These are phyloP conservation scores for Candida coleopterorum DNA, from an alignment of 805 yeast species.

Conservation along the genomic window DNA sequence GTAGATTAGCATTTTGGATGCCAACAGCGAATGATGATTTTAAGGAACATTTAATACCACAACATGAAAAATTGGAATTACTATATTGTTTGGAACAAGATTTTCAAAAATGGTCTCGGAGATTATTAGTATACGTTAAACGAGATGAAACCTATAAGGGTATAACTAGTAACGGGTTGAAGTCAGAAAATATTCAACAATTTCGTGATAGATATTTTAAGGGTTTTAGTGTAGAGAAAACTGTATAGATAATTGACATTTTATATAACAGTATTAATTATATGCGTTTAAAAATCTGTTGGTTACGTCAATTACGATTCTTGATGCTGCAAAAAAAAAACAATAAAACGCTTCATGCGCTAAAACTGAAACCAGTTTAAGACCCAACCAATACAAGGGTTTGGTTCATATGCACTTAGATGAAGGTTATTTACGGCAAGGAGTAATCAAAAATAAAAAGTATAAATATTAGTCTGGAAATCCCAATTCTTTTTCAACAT, in stretches of 20 bases:
- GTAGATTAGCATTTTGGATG: constrained; percentile 94
- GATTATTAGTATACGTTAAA: constrained; percentile 76
- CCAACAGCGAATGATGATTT: constrained; percentile 91
- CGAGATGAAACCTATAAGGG: constrained; percentile 49
- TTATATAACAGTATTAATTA: too few species aligned
- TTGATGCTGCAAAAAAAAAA: not conserved
- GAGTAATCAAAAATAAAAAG: not conserved
- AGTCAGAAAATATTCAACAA: constrained; percentile 42
- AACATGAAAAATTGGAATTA: constrained; percentile 67
- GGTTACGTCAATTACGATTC: not conserved
- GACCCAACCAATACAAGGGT: not conserved
- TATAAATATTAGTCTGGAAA: not conserved
- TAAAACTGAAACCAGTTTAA: not conserved
- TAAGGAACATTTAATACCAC: constrained; percentile 66
- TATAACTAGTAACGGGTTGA: constrained; percentile 38
- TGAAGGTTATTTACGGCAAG: not conserved
- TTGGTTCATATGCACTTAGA: not conserved
- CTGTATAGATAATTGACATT: not conserved
- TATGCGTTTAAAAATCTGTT: constrained; percentile 3
- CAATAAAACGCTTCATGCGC: not conserved
- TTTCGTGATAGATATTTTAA: constrained; percentile 76
- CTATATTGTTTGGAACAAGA: constrained; percentile 76
- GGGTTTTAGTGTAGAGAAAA: constrained; percentile 44
- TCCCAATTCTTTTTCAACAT: not conserved
- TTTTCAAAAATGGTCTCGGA: constrained; percentile 90